Conservation (phyloP, 495 filamentous ascomycete genomes). For the Bacidia rubella region DNA sequence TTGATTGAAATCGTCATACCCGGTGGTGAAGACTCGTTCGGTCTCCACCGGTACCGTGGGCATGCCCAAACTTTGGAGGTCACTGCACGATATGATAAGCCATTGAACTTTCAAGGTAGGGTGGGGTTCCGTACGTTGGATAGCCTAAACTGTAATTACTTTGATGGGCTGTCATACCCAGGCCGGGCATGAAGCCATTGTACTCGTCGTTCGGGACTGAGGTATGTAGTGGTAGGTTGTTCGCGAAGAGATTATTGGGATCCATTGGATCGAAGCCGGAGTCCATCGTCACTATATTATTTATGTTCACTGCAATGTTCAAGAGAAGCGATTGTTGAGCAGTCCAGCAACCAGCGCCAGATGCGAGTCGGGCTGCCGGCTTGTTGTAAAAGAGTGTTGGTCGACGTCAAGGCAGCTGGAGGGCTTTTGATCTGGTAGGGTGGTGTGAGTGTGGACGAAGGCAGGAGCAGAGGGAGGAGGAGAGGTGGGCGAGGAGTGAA, state of each 20-base stretch:
- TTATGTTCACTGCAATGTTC: background rate
- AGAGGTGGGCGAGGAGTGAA: background rate
- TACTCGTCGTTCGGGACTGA: conserved; percentile 37
- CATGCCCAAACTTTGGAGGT: conserved; percentile 4
- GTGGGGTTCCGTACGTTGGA: background rate
- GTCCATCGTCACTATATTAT: conserved; percentile 31
- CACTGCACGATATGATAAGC: background rate
- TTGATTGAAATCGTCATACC: conserved; percentile 11
- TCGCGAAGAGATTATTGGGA: conserved; percentile 47
- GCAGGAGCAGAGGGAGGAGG: background rate
- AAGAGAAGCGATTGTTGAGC: background rate
- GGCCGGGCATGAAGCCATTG: conserved; percentile 35
- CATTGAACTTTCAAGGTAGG: background rate
- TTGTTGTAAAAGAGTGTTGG: background rate
- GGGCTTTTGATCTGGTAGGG: too few species aligned
- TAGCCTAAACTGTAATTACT: conserved; percentile 7
- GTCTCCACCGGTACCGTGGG: conserved; percentile 3
- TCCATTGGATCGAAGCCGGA: conserved; percentile 45
- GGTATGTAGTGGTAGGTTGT: conserved; percentile 38
- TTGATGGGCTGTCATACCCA: conserved; percentile 36
- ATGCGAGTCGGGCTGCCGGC: background rate
- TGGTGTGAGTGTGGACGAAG: background rate
- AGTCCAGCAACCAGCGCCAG: conserved; percentile 5
- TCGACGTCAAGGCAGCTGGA: background rate
- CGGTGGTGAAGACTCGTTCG: conserved; percentile 3